Evolutionary conservation across 441 rosid genomes (phyloP), one percentile per base, ranked within the genome.

Genomic region (Omphalea diandra): DNA sequence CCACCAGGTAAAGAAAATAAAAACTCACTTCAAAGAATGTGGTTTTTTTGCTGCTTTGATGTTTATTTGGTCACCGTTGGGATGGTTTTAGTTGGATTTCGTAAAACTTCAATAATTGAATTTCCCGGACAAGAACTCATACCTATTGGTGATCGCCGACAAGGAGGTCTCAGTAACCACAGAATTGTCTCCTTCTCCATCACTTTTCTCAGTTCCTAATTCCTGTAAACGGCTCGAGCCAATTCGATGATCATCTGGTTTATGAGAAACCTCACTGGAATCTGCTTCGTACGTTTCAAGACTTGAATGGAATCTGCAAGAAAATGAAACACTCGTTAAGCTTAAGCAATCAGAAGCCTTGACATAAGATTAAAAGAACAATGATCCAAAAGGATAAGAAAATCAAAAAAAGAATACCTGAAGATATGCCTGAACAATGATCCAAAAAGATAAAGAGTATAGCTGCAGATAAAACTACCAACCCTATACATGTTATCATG

Each of bases 361-460:
- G 10, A 2, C n/a, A n/a, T n/a, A n/a, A n/a, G n/a, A 27, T 58
- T 12, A 26, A 9, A 22, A 27, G 4, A 20, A 38, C n/a, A 20
- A 68, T n/a, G n/a, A n/a, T n/a, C 9, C 56, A 35, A 18, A n/a
- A n/a, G n/a, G n/a, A 62, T 41, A 56, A 4, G 6, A 40, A 43
- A 18, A 40, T n/a, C n/a, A n/a, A n/a, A n/a, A n/a, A n/a, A n/a
- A n/a, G 8, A 59, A 41, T 73, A 86, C 96, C 90, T 82, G 82
- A 77, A 74, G 33, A 84, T 10, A 59, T 36, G 71, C 14, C 75
- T 29, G 71, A 73, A 60, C 18, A 80, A 35, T 50, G 78, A 71
- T 58, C 73, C 80, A 43, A 79, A 65, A 46, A 84, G 78, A 71
- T 15, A 72, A 73, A 74, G 59, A 59, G 82, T 63, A 82, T 78